Evolutionary conservation across 257 asterid genomes (phyloP).

Genomic region (Solanum megistacrolobum): DNA sequence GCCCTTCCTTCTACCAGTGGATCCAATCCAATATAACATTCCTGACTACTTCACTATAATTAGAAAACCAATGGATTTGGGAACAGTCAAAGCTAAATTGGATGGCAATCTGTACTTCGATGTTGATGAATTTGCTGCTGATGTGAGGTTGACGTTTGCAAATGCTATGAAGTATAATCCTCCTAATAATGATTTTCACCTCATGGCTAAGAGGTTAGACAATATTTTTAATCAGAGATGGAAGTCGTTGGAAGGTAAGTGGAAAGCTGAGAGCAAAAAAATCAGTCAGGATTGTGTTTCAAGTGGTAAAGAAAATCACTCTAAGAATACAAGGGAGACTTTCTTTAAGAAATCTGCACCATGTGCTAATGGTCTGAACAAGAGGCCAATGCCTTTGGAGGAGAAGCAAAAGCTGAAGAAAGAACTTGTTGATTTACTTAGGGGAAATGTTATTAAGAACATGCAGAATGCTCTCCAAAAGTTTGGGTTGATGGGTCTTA

Average conservation of each 20-base stretch:
- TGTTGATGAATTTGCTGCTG: conserved; percentile 62
- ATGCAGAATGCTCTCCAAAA: conserved; percentile 17
- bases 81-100: conserved; percentile 51
- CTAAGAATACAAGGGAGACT: conserved; percentile 6
- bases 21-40: conserved; percentile 52
- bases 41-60: conserved; percentile 69
- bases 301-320: conserved; percentile 10
- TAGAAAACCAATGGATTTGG: conserved; percentile 77
- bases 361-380: conserved; percentile 6
- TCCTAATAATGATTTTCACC: conserved; percentile 32
- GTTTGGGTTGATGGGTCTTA: conserved; percentile 6
- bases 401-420: conserved; percentile 28
- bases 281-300: conserved; percentile 3
- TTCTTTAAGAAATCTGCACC: conserved; percentile 7
- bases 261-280: conserved; percentile 17
- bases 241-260: conserved; percentile 35
- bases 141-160: conserved; percentile 59
- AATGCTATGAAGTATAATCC: conserved; percentile 78
- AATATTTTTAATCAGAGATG: conserved; percentile 39
- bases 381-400: conserved; percentile 23
- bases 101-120: conserved; percentile 33
- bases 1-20: conserved; percentile 57
- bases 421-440: conserved; percentile 22
- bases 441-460: conserved; percentile 24
- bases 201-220: conserved; percentile 37